Evolutionary conservation across 441 rosid genomes (phyloP).

Genomic region (Adansonia grandidieri): DNA sequence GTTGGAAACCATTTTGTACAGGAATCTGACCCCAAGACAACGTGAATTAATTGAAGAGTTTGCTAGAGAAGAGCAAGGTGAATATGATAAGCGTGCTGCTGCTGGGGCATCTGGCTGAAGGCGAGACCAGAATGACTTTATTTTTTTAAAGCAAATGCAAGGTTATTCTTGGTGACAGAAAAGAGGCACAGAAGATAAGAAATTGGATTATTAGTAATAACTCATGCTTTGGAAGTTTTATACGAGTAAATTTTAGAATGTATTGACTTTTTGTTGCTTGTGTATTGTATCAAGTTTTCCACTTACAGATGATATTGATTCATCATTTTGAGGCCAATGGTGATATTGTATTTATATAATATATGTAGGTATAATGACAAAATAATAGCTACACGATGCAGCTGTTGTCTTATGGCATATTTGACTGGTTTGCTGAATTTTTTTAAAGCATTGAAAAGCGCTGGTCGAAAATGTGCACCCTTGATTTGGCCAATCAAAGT

Average conservation of each 20-base stretch:
- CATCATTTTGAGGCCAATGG: conserved; percentile 8
- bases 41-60: conserved; percentile 93
- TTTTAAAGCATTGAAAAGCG: too few relatives aligned
- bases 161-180: conserved; percentile 3
- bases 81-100: conserved; percentile 62
- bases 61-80: conserved; percentile 89
- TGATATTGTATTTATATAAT: conserved; percentile 4
- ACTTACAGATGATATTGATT: not conserved
- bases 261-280: conserved; percentile 21
- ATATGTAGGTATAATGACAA: not conserved
- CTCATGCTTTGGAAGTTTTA: conserved; percentile 31
- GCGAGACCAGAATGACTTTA: not conserved
- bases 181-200: conserved; percentile 13
- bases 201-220: conserved; percentile 13
- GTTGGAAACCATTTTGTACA: conserved; percentile 34
- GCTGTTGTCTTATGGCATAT: not conserved
- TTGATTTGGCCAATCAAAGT: too few relatives aligned
- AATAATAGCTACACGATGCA: not conserved
- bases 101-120: conserved; percentile 81
- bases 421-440: not conserved
- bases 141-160: not conserved
- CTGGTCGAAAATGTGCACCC: too few relatives aligned
- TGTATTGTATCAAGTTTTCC: conserved; percentile 26
- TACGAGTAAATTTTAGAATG: conserved; percentile 28
- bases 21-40: conserved; percentile 82